phyloP scores from a whole-genome alignment of 1,284 basidiomycete genomes.

The Leccinum laetum region DNA sequence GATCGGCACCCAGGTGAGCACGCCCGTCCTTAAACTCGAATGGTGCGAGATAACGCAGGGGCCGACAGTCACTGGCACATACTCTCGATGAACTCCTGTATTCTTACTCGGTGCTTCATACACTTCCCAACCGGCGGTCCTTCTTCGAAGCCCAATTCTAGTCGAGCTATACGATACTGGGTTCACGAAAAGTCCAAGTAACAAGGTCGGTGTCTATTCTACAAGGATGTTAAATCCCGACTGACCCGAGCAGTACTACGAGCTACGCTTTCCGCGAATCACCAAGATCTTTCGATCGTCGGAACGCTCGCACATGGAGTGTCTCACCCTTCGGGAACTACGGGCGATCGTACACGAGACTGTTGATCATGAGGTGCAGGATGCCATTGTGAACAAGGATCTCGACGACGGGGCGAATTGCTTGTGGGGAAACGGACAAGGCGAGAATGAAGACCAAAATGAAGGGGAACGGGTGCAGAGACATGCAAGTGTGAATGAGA shows the following conservation, averaged over 20 bases:
- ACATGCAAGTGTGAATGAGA: slow-evolving; percentile 18
- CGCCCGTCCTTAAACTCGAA: not conserved
- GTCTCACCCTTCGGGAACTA: slow-evolving; percentile 45
- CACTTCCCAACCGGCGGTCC: slow-evolving; percentile 45
- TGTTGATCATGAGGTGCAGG: slow-evolving; percentile 47
- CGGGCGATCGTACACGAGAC: slow-evolving; percentile 51
- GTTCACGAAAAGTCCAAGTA: too few species aligned
- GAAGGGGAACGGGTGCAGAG: slow-evolving; percentile 20
- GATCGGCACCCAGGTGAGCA: slow-evolving; percentile 28
- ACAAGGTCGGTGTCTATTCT: too few species aligned
- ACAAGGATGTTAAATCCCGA: too few species aligned
- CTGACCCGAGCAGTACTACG: too few species aligned
- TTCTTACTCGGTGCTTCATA: slow-evolving; percentile 47
- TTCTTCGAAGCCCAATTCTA: slow-evolving; percentile 65
- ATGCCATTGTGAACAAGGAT: slow-evolving; percentile 33
- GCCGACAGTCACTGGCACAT: slow-evolving; percentile 13
- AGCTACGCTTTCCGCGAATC: slow-evolving; percentile 41
- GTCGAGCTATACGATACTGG: slow-evolving; percentile 70
- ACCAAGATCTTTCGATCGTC: slow-evolving; percentile 59
- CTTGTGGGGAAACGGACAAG: slow-evolving; percentile 27
- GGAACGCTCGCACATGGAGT: slow-evolving; percentile 66
- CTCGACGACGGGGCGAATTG: slow-evolving; percentile 20
- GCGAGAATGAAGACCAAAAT: not conserved
- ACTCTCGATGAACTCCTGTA: slow-evolving; percentile 43
- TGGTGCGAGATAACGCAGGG: slow-evolving; percentile 9